Conservation (phyloP, 805 yeast species). For the Blastobotrys americana region DNA sequence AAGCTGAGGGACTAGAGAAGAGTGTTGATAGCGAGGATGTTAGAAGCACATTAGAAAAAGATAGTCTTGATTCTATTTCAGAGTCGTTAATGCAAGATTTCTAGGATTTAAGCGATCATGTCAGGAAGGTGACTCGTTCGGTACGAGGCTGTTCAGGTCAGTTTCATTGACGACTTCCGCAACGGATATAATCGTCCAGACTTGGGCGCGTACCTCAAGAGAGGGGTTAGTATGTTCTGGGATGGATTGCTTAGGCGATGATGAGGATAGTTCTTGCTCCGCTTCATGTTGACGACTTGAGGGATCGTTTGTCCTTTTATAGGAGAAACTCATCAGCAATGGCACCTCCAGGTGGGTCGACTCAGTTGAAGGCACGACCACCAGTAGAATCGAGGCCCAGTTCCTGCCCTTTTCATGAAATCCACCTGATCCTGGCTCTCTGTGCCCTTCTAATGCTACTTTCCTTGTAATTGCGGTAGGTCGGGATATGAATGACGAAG, state of each 20-base stretch:
- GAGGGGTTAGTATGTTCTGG: too few species aligned
- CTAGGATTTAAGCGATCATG: constrained; percentile 19
- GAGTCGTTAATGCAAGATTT: constrained; percentile 38
- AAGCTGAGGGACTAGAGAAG: constrained; percentile 31
- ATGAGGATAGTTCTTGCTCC: too few species aligned
- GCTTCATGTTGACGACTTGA: too few species aligned
- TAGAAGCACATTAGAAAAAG: constrained; percentile 25
- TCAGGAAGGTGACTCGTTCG: too few species aligned
- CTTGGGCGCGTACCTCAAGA: too few species aligned
- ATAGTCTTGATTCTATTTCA: not conserved
- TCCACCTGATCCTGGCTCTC: constrained; percentile 11
- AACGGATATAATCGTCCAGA: too few species aligned
- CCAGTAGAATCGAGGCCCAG: constrained; percentile 23
- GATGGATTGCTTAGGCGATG: too few species aligned
- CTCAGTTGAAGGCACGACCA: constrained; percentile 8
- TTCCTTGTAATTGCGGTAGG: constrained; percentile 23
- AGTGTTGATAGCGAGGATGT: constrained; percentile 40
- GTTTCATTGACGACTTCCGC: too few species aligned
- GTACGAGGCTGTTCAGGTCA: too few species aligned
- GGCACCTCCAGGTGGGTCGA: constrained; percentile 7
- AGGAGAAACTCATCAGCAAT: constrained; percentile 14
- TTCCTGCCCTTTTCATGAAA: constrained; percentile 22
- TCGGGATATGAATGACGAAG: constrained; percentile 21
- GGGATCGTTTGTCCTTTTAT: not conserved
- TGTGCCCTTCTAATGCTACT: constrained; percentile 23